These are phyloP conservation scores for Prunus dulcis DNA, from an alignment of 306 rosid species.

Conservation along the genomic window DNA sequence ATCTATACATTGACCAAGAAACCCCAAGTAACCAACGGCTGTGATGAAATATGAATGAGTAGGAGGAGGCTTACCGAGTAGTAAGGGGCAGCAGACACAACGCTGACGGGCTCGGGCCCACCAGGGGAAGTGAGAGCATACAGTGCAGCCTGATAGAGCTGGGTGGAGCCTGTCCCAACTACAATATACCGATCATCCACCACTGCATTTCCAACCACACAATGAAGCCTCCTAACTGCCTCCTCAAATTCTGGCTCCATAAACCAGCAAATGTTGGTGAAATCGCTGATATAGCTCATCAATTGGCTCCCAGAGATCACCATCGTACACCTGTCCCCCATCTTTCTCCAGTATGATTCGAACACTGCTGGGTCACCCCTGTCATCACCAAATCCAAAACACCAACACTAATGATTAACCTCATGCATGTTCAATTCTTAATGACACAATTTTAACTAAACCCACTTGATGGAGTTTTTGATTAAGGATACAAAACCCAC, in stretches of 20 bases:
- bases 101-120: constrained; percentile 37
- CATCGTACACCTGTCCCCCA: constrained; percentile 50
- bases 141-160: constrained; percentile 60
- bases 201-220: constrained; percentile 56
- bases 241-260: constrained; percentile 47
- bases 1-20: not conserved
- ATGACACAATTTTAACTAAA: not conserved
- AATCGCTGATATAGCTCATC: constrained; percentile 54
- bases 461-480: not conserved
- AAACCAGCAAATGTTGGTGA: constrained; percentile 52
- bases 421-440: constrained; percentile 1
- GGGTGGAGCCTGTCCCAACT: constrained; percentile 74
- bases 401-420: not conserved
- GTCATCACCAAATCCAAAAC: not conserved
- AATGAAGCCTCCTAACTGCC: constrained; percentile 48
- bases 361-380: constrained; percentile 69
- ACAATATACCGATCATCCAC: constrained; percentile 45
- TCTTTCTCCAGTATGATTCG: constrained; percentile 47
- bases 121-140: constrained; percentile 53
- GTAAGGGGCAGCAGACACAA: constrained; percentile 70
- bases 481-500: no score
- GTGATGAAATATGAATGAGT: not conserved
- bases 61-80: constrained; percentile 52
- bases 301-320: constrained; percentile 52
- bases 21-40: not conserved